A percentile compares a stretch with the other conserved stretches of the same genome.
Evolutionary conservation across 2,329 filamentous ascomycete genomes (phyloP).

Genomic region (Dactylonectria estremocensis): DNA sequence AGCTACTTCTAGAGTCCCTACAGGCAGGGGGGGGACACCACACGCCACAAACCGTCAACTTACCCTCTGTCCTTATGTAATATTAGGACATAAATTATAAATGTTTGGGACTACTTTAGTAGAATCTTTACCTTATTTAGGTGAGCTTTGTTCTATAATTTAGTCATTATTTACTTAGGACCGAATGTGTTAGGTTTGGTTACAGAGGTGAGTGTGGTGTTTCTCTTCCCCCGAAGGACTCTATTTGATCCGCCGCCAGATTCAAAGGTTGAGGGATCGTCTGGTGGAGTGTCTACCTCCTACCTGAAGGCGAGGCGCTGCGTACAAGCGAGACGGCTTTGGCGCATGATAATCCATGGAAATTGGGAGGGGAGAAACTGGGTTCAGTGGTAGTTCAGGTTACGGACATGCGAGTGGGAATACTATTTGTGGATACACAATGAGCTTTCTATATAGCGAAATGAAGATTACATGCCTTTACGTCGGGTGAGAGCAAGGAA

Average conservation of each 20-base stretch:
- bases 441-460: background rate
- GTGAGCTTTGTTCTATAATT: too few species aligned
- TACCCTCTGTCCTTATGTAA: too few species aligned
- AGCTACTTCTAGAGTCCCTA: constrained; percentile 82
- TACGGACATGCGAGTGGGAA: constrained; percentile 2
- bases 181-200: too few species aligned
- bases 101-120: too few species aligned
- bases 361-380: background rate
- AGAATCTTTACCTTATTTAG: too few species aligned
- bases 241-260: background rate
- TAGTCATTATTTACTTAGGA: too few species aligned
- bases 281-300: background rate
- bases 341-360: background rate
- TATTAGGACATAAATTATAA: too few species aligned
- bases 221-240: too few species aligned
- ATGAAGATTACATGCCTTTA: background rate
- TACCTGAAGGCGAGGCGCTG: constrained; percentile 5
- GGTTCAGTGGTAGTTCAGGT: constrained; percentile 1
- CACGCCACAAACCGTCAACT: too few species aligned
- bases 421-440: constrained; percentile 13
- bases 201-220: too few species aligned
- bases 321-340: constrained; percentile 14
- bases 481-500: constrained; percentile 4
- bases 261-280: background rate
- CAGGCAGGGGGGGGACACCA: too few species aligned